Conservation (phyloP, 331 rosid species). For the Phaseolus coccineus region DNA sequence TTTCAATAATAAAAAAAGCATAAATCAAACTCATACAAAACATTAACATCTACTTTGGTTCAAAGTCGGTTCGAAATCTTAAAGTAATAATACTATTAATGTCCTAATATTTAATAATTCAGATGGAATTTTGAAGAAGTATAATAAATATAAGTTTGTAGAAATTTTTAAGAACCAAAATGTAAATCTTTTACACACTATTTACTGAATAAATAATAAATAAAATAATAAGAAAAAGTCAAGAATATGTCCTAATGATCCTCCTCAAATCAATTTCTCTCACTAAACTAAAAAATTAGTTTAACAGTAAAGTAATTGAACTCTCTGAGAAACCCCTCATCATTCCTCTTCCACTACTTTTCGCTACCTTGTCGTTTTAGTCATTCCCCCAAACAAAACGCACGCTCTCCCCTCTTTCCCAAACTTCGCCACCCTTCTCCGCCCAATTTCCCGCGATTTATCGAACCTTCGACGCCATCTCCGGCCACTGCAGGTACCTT, state of each 20-base stretch:
- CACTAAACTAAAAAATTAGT: neutral
- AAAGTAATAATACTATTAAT: too few species aligned
- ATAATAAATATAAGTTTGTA: too few species aligned
- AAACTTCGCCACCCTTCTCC: slow-evolving; percentile 40
- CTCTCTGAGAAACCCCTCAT: neutral
- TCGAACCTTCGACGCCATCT: slow-evolving; percentile 15
- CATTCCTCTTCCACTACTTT: slow-evolving; percentile 7
- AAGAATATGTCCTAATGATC: neutral
- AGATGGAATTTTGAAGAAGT: too few species aligned
- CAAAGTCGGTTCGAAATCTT: too few species aligned
- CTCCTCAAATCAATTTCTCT: slow-evolving; percentile 3
- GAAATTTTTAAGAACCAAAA: too few species aligned
- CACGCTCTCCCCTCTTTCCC: slow-evolving; percentile 4
- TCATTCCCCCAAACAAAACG: slow-evolving; percentile 24
- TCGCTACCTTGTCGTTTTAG: slow-evolving; percentile 40
- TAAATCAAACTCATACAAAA: too few species aligned
- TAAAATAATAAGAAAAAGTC: slow-evolving; percentile 34
- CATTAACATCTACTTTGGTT: too few species aligned
- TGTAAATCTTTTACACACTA: too few species aligned
- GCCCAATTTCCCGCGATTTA: slow-evolving; percentile 36
- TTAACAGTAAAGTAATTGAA: neutral
- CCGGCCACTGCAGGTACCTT: slow-evolving; percentile 39
- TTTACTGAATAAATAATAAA: too few species aligned
- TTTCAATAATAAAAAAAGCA: too few species aligned
- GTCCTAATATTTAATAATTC: too few species aligned